Conservation (phyloP, 2,329 filamentous ascomycete species). For the Madurella mycetomatis region DNA sequence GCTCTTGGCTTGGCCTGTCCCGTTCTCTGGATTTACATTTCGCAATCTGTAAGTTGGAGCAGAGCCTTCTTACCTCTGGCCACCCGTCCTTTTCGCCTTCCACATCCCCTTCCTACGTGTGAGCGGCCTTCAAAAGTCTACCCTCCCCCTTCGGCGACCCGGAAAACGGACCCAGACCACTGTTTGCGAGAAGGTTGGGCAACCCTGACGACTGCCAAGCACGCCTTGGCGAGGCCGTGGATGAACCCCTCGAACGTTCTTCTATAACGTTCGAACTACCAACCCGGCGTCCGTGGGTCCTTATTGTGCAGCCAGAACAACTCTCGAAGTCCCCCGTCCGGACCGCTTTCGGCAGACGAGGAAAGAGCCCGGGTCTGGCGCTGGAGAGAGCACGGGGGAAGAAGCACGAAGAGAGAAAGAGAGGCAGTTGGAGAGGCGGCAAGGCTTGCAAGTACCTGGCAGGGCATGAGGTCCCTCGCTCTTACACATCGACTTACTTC, state of each 20-base stretch:
- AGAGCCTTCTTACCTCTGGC: not conserved
- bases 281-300: not conserved
- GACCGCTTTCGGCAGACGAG: not conserved
- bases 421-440: conserved; percentile 8
- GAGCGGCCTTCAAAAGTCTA: conserved; percentile 10
- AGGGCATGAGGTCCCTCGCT: not conserved
- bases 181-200: not conserved
- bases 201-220: too few species aligned
- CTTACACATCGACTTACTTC: not conserved
- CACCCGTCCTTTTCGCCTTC: not conserved
- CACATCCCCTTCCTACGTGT: not conserved
- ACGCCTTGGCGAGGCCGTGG: too few species aligned
- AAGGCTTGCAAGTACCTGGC: not conserved
- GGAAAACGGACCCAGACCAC: not conserved
- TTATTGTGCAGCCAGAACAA: not conserved
- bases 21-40: conserved; percentile 20
- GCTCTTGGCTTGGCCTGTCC: conserved; percentile 17
- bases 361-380: not conserved
- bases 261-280: too few species aligned
- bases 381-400: conserved; percentile 2
- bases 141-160: not conserved
- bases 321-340: not conserved
- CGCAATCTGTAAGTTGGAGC: conserved; percentile 2
- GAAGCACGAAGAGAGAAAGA: conserved; percentile 4
- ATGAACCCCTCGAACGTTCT: too few species aligned